Evolutionary conservation across 164 flowering plant species (phyloP).

Genomic region (Liquidambar formosana): DNA sequence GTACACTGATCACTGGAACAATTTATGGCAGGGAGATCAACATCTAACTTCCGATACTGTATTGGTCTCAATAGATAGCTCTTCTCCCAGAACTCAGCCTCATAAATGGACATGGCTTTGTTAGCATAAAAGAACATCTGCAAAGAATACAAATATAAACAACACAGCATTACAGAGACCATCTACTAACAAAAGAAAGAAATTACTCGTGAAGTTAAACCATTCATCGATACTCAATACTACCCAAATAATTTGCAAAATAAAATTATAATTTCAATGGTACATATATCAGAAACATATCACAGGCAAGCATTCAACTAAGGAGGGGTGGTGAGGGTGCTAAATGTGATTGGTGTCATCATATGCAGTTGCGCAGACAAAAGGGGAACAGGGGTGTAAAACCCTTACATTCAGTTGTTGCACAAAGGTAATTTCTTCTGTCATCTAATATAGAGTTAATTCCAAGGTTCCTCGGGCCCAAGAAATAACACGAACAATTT

Average conservation of each 20-base stretch:
- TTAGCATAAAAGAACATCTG: slow-evolving; percentile 93
- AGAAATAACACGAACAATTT: not conserved
- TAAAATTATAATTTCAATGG: not conserved
- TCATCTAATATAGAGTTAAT: not conserved
- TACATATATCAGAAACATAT: not conserved
- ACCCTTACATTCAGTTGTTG: slow-evolving; percentile 4
- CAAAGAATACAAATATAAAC: slow-evolving; percentile 5
- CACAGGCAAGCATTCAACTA: not conserved
- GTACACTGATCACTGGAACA: slow-evolving; percentile 17
- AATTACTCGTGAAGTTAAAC: too few relatives aligned
- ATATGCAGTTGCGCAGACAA: not conserved
- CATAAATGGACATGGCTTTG: slow-evolving; percentile 58
- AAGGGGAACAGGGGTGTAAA: not conserved
- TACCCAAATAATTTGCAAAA: too few relatives aligned
- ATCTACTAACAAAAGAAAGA: not conserved
- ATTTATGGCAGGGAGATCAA: slow-evolving; percentile 22
- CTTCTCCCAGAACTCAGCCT: slow-evolving; percentile 90
- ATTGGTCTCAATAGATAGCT: slow-evolving; percentile 63
- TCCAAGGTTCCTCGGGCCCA: not conserved
- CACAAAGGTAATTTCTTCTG: not conserved
- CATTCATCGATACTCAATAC: too few relatives aligned
- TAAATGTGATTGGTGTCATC: not conserved
- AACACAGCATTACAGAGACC: not conserved
- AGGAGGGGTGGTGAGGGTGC: not conserved
- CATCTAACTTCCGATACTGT: slow-evolving; percentile 26